These are phyloP conservation scores for Picea abies DNA, from an alignment of 83 land plant species.

Conservation along the genomic window DNA sequence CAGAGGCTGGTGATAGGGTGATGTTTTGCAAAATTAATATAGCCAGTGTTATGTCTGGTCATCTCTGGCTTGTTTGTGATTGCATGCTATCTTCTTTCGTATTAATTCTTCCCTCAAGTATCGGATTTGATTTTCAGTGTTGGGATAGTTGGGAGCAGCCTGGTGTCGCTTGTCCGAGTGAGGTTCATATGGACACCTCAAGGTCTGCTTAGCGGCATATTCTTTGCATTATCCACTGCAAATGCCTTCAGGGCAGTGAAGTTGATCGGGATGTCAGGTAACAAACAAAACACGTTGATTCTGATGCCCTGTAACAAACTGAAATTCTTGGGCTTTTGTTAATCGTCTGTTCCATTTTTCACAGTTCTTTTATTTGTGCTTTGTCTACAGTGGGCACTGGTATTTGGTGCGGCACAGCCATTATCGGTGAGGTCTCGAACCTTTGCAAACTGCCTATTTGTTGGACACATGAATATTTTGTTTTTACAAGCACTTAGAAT, in stretches of 20 bases:
- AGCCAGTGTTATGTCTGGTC: no score
- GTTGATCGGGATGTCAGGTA: slow-evolving; percentile 38
- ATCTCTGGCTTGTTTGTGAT: no score
- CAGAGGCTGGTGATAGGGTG: no score
- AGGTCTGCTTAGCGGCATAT: slow-evolving; percentile 39
- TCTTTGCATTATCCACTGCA: slow-evolving; percentile 36
- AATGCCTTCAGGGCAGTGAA: slow-evolving; percentile 36
- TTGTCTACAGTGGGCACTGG: slow-evolving; percentile 35
- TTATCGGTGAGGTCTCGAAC: slow-evolving; percentile 26
- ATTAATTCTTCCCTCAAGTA: not conserved
- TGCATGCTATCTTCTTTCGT: no score
- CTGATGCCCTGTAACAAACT: not conserved
- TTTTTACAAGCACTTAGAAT: not conserved
- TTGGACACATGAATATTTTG: not conserved
- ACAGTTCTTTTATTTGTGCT: not conserved
- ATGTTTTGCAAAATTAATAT: no score
- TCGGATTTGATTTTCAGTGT: slow-evolving; percentile 19
- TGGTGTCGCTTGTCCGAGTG: slow-evolving; percentile 24
- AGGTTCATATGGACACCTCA: slow-evolving; percentile 25
- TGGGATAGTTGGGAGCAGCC: slow-evolving; percentile 34
- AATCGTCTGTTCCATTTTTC: not conserved
- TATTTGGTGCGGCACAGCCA: slow-evolving; percentile 36
- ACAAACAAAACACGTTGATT: not conserved
- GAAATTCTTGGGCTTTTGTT: not conserved
- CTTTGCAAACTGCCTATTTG: not conserved